Evolutionary conservation across 1,139 yeast genomes (phyloP), one percentile per base, ranked within the genome.

Genomic region (Saccharomycopsis crataegensis): DNA sequence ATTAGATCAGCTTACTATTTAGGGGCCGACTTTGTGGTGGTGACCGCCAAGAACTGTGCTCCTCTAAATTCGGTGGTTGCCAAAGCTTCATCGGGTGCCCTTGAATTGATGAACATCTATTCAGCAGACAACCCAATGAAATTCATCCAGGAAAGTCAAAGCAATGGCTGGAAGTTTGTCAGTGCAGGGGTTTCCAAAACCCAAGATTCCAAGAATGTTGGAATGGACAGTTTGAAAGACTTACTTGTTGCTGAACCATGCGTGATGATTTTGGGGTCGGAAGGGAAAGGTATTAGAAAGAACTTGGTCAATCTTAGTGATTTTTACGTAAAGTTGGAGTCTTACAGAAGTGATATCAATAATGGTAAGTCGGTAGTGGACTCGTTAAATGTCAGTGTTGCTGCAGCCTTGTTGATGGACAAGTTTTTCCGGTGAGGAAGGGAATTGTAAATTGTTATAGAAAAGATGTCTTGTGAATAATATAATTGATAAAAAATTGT

Each of bases 351-450:
- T 38, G 69, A 69, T 34, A 60, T 74, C 45, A 66, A 62, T 32
- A 72, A 67, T 6, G 62, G 59, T 1, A 74, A 72, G 53, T 62
- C 62, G 8, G 47, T 51, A 14, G 83, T 90, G 41, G 96, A 89
- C 64, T 86, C 96, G 28, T 71, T 90, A 61, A 90, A 90, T 65
- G 97, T 88, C 42, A 86, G 95, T 64, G 96, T 90, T 5, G 96
- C 97, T 0, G 78, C 91, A 2, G 94, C 91, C 1, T 64, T 89
- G 40, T 64, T 88, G 52, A 68, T 87, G 34, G 71, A 75, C 44
- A 74, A 73, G 62, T 71, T 77, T 48, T 40, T 50, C 14, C 12
- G 33, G 8, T 22, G 28, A 22, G 38, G 31, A 40, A 22, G n/a
- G 12, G 16, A 8, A 37, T 37, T 12, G 12, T 37, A 14, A 2